These are phyloP conservation scores for Neoarthrinium moseri DNA, from an alignment of 2,329 filamentous ascomycete genomes.

Conservation along the genomic window DNA sequence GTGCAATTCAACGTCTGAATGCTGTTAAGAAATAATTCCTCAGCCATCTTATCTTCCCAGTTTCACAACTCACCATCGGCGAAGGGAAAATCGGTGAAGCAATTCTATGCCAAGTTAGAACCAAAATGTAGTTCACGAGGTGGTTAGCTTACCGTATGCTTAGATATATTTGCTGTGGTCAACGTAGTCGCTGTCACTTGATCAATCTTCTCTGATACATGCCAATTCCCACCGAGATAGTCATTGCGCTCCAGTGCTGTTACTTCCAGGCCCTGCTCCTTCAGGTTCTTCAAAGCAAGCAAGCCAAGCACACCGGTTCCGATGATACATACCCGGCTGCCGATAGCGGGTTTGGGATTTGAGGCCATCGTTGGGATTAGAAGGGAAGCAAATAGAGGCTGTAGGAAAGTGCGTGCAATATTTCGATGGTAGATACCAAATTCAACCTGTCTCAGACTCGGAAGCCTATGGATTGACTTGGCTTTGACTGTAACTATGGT, in stretches of 20 bases:
- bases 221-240: neutral
- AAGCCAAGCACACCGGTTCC: neutral
- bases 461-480: no score
- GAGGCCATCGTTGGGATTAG: no score
- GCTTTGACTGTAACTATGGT: no score
- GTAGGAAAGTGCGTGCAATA: no score
- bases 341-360: no score
- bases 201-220: neutral
- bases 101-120: neutral
- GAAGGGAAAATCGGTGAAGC: constrained; percentile 1
- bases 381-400: no score
- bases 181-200: neutral
- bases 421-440: no score
- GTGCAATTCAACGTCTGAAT: neutral
- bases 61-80: constrained; percentile 1
- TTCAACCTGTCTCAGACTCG: no score
- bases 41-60: no score
- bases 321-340: neutral
- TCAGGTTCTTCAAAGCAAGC: constrained; percentile 2
- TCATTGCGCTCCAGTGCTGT: neutral
- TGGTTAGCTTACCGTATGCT: neutral
- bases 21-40: neutral
- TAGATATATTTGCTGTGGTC: constrained; percentile 1
- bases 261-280: constrained; percentile 2
- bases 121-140: no score